A percentile compares a stretch with the other conserved stretches of the same genome.
Evolutionary conservation across 345 rosid species (phyloP).

Genomic region (Sonneratia alba): DNA sequence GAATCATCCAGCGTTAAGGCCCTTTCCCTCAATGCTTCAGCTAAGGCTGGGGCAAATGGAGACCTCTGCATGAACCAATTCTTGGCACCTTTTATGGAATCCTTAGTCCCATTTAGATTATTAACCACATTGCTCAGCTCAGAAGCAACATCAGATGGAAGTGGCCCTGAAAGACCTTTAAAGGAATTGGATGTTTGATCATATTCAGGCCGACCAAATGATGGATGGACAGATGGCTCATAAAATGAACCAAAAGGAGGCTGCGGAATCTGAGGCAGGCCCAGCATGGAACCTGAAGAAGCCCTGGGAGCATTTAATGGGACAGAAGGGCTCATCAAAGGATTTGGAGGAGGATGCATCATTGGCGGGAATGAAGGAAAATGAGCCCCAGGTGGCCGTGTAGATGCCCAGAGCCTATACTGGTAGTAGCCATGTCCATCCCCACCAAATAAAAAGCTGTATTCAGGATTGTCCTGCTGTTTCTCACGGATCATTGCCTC

Average conservation of each 20-base stretch:
- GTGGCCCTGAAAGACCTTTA: constrained; percentile 74
- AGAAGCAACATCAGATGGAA: constrained; percentile 76
- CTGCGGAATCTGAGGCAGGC: constrained; percentile 64
- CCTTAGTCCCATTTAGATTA: constrained; percentile 91
- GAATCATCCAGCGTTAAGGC: constrained; percentile 74
- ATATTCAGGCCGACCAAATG: constrained; percentile 63
- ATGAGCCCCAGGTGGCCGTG: constrained; percentile 48
- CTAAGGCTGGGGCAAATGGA: constrained; percentile 88
- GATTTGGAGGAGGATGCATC: constrained; percentile 65
- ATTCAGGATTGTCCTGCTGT: constrained; percentile 92
- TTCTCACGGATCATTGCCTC: constrained; percentile 94
- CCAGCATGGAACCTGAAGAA: constrained; percentile 36
- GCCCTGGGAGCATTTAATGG: constrained; percentile 30
- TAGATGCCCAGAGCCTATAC: constrained; percentile 71
- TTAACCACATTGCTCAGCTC: constrained; percentile 67
- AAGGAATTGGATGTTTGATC: constrained; percentile 56
- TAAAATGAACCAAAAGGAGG: constrained; percentile 66
- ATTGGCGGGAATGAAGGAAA: constrained; percentile 55
- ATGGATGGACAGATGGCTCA: constrained; percentile 74
- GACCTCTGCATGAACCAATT: constrained; percentile 98
- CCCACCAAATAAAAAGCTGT: constrained; percentile 81
- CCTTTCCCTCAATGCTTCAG: constrained; percentile 86
- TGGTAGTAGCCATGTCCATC: constrained; percentile 87
- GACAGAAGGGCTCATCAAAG: constrained; percentile 50
- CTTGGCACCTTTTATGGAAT: constrained; percentile 94